Evolutionary conservation across 352 stramenopile genomes (phyloP).

Genomic region (Pythium aristosporum): DNA sequence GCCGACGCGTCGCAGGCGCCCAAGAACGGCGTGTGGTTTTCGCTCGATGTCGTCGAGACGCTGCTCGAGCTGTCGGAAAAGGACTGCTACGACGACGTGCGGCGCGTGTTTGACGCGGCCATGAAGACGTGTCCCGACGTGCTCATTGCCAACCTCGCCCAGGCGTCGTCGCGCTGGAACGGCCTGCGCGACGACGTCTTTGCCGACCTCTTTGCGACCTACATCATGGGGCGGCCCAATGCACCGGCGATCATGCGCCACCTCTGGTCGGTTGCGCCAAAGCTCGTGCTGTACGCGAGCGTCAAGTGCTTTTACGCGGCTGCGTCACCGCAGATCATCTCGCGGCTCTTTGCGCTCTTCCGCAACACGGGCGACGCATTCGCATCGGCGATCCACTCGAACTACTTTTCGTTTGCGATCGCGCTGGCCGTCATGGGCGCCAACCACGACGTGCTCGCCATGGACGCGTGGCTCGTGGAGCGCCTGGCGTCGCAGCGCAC

Average conservation of each 20-base stretch:
- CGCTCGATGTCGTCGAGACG: constrained; percentile 79
- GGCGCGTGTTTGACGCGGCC: constrained; percentile 69
- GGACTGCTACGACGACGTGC: constrained; percentile 82
- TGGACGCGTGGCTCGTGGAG: constrained; percentile 84
- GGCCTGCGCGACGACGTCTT: constrained; percentile 83
- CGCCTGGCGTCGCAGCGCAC: constrained; percentile 74
- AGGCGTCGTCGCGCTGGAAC: constrained; percentile 78
- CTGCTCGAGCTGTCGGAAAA: constrained; percentile 77
- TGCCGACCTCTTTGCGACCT: constrained; percentile 84
- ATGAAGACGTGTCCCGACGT: constrained; percentile 87
- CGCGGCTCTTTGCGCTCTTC: constrained; percentile 79
- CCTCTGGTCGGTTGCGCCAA: constrained; percentile 81
- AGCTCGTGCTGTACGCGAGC: constrained; percentile 85
- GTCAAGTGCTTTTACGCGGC: constrained; percentile 87
- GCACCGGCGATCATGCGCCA: constrained; percentile 88
- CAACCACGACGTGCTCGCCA: constrained; percentile 83
- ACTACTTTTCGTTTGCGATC: constrained; percentile 88
- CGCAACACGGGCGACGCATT: constrained; percentile 84
- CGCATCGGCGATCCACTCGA: constrained; percentile 79
- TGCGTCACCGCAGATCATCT: constrained; percentile 77
- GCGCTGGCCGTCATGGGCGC: constrained; percentile 79
- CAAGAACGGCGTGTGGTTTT: constrained; percentile 89
- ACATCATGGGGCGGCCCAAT: constrained; percentile 85
- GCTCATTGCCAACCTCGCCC: constrained; percentile 83
- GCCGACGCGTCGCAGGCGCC: constrained; percentile 81